Percentiles rank a stretch among this genome's conserved stretches.
Conservation (phyloP, 2,329 filamentous ascomycete species). For the Rachicladosporium sp. region DNA sequence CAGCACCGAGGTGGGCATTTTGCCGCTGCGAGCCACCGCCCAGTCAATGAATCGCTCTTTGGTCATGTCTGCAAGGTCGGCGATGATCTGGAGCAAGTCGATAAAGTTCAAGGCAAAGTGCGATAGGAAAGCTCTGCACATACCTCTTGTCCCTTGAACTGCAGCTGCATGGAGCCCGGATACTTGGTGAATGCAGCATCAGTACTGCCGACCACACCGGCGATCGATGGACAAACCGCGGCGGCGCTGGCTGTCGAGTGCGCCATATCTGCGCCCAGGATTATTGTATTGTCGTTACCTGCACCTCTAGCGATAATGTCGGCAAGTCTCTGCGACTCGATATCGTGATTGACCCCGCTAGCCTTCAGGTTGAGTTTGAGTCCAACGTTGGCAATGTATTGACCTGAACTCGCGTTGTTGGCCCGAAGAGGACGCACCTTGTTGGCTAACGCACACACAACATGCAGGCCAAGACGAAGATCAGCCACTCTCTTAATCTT, state of each 20-base stretch:
- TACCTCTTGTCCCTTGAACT: constrained; percentile 16
- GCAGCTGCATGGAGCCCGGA: constrained; percentile 26
- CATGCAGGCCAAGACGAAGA: constrained; percentile 4
- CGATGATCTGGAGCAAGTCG: constrained; percentile 9
- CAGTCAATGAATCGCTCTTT: constrained; percentile 16
- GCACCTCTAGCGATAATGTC: neutral
- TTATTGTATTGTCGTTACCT: constrained; percentile 12
- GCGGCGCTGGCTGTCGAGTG: constrained; percentile 23
- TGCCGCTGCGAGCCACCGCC: constrained; percentile 2
- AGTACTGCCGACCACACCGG: constrained; percentile 29
- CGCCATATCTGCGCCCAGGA: constrained; percentile 33
- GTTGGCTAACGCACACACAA: constrained; percentile 3
- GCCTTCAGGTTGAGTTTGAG: constrained; percentile 11
- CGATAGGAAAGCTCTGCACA: neutral
- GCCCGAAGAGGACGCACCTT: constrained; percentile 4
- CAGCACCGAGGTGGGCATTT: constrained; percentile 12
- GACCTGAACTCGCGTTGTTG: constrained; percentile 2
- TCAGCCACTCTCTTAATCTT: constrained; percentile 12
- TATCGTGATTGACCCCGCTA: constrained; percentile 7
- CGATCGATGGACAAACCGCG: constrained; percentile 28
- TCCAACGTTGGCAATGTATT: constrained; percentile 8
- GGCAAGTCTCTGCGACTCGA: neutral
- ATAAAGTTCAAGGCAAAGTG: neutral
- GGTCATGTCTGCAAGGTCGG: constrained; percentile 19
- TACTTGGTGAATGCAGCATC: constrained; percentile 22